Percentiles rank a stretch among this genome's conserved stretches.
Evolutionary conservation across 179 eudicot genomes (phyloP).

Genomic region (Monotropa hypopitys): DNA sequence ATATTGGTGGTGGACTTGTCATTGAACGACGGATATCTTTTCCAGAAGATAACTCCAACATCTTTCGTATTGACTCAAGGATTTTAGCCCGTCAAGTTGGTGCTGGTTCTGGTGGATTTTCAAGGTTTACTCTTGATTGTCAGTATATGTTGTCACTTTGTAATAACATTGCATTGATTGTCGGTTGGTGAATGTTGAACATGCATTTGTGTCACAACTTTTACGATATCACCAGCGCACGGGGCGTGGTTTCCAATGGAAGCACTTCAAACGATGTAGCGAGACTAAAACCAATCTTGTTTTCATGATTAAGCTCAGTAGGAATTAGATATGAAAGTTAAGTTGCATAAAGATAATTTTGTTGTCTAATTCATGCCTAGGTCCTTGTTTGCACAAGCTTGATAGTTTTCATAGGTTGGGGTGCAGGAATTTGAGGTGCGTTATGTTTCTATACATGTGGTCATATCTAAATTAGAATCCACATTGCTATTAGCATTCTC

Average conservation of each 20-base stretch:
- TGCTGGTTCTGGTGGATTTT: slow-evolving; percentile 98
- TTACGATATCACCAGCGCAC: not conserved
- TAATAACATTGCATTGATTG: not conserved
- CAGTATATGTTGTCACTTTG: not conserved
- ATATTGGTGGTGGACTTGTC: slow-evolving; percentile 79
- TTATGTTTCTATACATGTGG: not conserved
- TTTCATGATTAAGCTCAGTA: not conserved
- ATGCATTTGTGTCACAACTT: slow-evolving; percentile 5
- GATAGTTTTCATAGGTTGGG: not conserved
- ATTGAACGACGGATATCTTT: slow-evolving; percentile 51
- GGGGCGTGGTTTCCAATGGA: not conserved
- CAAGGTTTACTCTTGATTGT: slow-evolving; percentile 44
- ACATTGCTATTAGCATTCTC: not conserved
- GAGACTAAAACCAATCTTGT: not conserved
- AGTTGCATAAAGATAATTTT: not conserved
- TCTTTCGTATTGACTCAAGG: slow-evolving; percentile 52
- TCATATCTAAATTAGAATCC: not conserved
- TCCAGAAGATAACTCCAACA: slow-evolving; percentile 36
- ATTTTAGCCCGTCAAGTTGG: slow-evolving; percentile 79
- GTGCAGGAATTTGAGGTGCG: not conserved
- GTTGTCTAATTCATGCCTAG: not conserved
- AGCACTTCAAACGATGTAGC: not conserved
- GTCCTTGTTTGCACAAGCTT: not conserved
- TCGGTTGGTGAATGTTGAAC: not conserved
- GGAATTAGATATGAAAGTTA: not conserved